phyloP scores from a whole-genome alignment of 2,329 filamentous ascomycete species.

The Xylariaceae sp. region DNA sequence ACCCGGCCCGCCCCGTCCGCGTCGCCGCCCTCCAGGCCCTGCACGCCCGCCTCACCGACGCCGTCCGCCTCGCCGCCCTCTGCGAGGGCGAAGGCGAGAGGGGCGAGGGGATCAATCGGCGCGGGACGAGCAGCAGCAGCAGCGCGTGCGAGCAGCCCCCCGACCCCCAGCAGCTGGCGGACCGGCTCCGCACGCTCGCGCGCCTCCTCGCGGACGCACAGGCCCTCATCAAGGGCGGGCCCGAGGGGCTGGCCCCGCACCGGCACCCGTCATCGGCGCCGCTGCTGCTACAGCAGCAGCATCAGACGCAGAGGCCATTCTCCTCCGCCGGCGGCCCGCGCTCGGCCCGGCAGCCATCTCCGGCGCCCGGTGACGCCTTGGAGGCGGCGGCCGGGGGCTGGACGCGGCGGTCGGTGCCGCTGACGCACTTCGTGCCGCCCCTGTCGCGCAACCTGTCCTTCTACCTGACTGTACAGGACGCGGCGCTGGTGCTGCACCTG shows the following conservation, averaged over 20 bases:
- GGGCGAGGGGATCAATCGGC: too few species aligned
- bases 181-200: constrained; percentile 48
- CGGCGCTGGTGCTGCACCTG: constrained; percentile 60
- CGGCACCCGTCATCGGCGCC: neutral
- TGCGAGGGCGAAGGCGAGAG: constrained; percentile 35
- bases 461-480: constrained; percentile 62
- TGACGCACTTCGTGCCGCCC: constrained; percentile 20
- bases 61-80: constrained; percentile 74
- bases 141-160: neutral
- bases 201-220: constrained; percentile 45
- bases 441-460: constrained; percentile 65
- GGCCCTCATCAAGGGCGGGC: constrained; percentile 48
- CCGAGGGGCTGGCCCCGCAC: constrained; percentile 17
- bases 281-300: too few species aligned
- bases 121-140: too few species aligned
- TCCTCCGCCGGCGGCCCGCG: neutral
- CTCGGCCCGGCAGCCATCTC: too few species aligned
- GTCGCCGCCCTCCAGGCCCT: constrained; percentile 66
- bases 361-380: too few species aligned
- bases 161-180: constrained; percentile 38
- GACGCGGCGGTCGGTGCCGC: constrained; percentile 25
- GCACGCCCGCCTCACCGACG: constrained; percentile 70
- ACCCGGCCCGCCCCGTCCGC: constrained; percentile 42
- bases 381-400: constrained; percentile 5
- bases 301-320: neutral